phyloP scores from a whole-genome alignment of 1,284 basidiomycete species.

The Tilletiaria anomala region DNA sequence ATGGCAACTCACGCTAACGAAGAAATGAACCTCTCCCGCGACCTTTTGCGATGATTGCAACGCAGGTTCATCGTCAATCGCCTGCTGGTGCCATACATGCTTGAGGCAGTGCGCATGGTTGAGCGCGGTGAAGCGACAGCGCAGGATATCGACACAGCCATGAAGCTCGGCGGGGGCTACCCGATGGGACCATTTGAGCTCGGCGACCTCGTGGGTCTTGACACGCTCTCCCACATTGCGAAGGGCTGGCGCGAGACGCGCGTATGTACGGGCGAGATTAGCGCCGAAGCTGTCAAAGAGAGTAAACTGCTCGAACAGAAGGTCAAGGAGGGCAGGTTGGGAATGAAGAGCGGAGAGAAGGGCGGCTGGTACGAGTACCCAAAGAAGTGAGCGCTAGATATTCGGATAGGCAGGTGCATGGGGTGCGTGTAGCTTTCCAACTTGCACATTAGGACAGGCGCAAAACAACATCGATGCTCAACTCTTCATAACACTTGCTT shows the following conservation, averaged over 20 bases:
- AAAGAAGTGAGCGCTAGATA: constrained; percentile 10
- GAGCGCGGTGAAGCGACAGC: constrained; percentile 49
- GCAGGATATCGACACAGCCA: constrained; percentile 49
- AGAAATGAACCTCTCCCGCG: background rate
- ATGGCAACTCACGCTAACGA: background rate
- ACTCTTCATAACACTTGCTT: no score
- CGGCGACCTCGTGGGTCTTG: constrained; percentile 47
- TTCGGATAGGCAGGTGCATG: no score
- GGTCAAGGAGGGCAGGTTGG: constrained; percentile 46
- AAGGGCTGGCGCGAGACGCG: constrained; percentile 47
- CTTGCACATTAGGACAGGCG: no score
- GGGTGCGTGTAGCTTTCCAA: no score
- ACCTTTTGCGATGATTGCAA: constrained; percentile 29
- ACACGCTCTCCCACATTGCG: constrained; percentile 43
- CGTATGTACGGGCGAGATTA: constrained; percentile 41
- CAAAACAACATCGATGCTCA: no score
- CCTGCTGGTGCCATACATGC: constrained; percentile 46
- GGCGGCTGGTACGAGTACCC: constrained; percentile 43
- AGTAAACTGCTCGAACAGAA: constrained; percentile 44
- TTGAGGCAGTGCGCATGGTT: constrained; percentile 49
- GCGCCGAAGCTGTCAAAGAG: constrained; percentile 43
- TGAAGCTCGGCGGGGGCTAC: constrained; percentile 49
- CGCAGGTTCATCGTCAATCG: constrained; percentile 48
- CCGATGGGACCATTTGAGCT: constrained; percentile 47
- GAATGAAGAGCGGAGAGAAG: constrained; percentile 47